Evolutionary conservation across 305 asterid species (phyloP), one percentile per base, ranked within the genome.

Genomic region (Fraxinus angustifolia): DNA sequence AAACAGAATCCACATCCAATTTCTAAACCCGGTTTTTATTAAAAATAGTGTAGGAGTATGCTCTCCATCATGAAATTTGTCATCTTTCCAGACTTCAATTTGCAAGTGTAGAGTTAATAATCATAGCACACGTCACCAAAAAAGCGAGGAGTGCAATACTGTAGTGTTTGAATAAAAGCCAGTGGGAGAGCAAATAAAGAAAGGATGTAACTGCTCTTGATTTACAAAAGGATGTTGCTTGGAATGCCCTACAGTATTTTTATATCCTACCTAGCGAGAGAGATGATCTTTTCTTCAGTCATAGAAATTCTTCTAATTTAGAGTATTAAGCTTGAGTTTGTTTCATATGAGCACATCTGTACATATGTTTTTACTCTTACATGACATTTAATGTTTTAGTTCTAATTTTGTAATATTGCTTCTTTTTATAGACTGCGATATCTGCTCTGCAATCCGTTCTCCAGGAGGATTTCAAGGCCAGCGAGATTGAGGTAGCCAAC

Each of bases 401-500:
- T 80, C 81, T 87, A 45, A 85, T 83, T 6, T 73, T 35, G 48
- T 23, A 60, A 80, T 67, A 12, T 67, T 72, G 71, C 77, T 87
- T 75, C 23, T 75, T 73, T 28, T 60, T 88, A 85, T 82, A 96
- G 99, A 96, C 97, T 77, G 93, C 99, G 56, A 92, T 96, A 76
- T 93, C 98, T 48, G 99, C 99, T 81, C 88, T 96, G 83, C 99
- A 96, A 75, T 96, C 99, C 77, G 98, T 96, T 82, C 97, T 96
- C 23, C 99, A 96, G 86, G 99, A 96, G 85, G 99, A 96, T 88
- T 96, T 96, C 87, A 96, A 96, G 90, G 99, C 99, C 81, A 94
- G 89, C 85, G 99, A 96, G 87, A 96, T 96, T 80, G 99, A 96
- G 99, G 99, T 96, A 92, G 72, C 38, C 14, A 26, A 67, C 73